Percentiles rank a stretch among this genome's conserved stretches.
Evolutionary conservation across 2,329 filamentous ascomycete genomes (phyloP).

Genomic region (Colletotrichum sp.): DNA sequence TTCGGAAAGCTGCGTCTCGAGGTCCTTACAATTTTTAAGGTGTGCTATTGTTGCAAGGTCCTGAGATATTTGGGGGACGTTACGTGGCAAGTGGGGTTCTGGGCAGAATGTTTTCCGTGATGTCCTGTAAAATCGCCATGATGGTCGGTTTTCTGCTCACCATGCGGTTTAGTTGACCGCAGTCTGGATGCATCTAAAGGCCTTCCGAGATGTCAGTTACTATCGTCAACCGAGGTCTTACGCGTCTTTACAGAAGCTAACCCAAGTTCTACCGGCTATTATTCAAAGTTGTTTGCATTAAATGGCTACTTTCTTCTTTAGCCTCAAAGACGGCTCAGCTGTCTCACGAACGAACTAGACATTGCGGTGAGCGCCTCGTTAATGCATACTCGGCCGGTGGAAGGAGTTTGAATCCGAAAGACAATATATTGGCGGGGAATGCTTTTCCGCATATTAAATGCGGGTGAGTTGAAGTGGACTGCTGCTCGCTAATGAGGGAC

Average conservation of each 20-base stretch:
- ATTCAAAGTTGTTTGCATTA: not conserved
- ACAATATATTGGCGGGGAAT: not conserved
- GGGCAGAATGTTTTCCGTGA: not conserved
- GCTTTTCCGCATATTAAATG: not conserved
- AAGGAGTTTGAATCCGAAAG: not conserved
- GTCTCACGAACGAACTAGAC: not conserved
- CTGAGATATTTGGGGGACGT: not conserved
- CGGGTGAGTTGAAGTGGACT: not conserved
- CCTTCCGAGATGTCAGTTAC: not conserved
- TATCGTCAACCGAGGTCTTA: not conserved
- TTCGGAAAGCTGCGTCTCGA: not conserved
- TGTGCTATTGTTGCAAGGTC: not conserved
- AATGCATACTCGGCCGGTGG: not conserved
- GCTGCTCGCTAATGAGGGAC: not conserved
- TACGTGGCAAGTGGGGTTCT: not conserved
- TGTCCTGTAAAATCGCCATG: not conserved
- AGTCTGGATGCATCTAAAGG: not conserved
- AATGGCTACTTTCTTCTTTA: not conserved
- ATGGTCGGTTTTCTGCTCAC: not conserved
- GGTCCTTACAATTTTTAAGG: not conserved
- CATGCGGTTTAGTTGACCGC: not conserved
- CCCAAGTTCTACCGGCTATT: accelerated
- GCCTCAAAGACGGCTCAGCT: not conserved
- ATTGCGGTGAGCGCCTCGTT: not conserved
- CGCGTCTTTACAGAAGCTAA: not conserved